These are phyloP conservation scores for Gastrolobium bilobum DNA, from an alignment of 306 rosid genomes.

Conservation along the genomic window DNA sequence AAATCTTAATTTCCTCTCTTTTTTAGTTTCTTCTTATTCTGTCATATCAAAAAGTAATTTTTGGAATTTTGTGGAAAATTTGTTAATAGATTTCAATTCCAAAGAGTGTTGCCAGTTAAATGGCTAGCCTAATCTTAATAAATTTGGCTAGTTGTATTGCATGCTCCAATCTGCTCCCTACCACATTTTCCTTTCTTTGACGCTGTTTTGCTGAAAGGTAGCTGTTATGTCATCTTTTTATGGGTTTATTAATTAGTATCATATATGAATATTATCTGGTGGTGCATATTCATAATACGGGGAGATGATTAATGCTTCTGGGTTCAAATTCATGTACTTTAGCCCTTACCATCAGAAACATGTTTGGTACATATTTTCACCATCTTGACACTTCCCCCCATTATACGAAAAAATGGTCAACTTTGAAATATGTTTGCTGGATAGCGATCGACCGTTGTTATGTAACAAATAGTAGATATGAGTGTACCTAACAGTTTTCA, in stretches of 20 bases:
- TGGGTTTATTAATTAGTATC: background rate
- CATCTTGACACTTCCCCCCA: background rate
- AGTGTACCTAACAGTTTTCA: background rate
- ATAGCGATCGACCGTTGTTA: background rate
- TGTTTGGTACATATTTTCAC: background rate
- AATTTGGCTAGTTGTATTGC: background rate
- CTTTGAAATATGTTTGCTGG: constrained; percentile 5
- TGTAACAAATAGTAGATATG: background rate
- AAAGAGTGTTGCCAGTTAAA: background rate
- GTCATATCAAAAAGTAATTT: background rate
- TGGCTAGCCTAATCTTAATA: constrained; percentile 5
- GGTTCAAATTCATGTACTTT: constrained; percentile 7
- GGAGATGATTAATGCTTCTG: constrained; percentile 10
- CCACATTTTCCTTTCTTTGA: background rate
- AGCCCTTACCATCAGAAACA: constrained; percentile 4
- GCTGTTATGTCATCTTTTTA: background rate
- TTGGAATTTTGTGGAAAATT: background rate
- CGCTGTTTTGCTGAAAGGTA: background rate
- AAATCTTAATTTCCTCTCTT: constrained; percentile 27
- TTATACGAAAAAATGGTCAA: too few relatives aligned
- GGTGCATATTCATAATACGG: background rate
- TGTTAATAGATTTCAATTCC: constrained; percentile 14
- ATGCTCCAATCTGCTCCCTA: constrained; percentile 3
- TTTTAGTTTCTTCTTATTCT: background rate
- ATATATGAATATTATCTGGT: background rate